Base-by-base conservation (phyloP, 2,329 filamentous ascomycete species). In the Didymella pinodella region DNA sequence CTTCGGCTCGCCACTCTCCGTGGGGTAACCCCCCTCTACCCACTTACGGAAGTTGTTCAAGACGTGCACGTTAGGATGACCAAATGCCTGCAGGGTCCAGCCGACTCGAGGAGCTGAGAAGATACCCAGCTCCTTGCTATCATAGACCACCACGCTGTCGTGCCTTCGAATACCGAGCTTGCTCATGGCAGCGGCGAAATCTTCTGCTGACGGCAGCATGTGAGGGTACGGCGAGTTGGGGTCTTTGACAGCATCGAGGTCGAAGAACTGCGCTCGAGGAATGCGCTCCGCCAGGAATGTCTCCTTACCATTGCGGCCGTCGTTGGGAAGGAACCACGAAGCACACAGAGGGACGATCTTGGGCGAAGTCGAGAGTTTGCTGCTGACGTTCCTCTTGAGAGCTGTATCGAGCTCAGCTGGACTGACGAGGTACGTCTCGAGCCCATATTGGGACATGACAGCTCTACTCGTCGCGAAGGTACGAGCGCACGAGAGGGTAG, bases 11-110 rank as follows among this genome's bases (percentile, higher is more conserved):
- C 94, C 93, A n/a, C 87, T 88, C 80, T 97, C 93, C 0, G 89
- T 90, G 0, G 93, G 91, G 65, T 88, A 86, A 1, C 91, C 92
- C 72, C 96, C 84, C 32, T 94, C 90, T 1, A 94, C 88, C 92
- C 93, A 99, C n/a, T 91, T 79, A 76, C 89, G 91, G 81, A 97
- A 99, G 80, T 99, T 99, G 81, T 99, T 96, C 54, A 99, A 81
- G 18, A 99, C 80, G 76, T 97, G 93, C 14, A 99, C 94, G 64
- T 87, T 89, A 44, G 87, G 82, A 76, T 99, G 95, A 1, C 95
- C 95, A 77, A 98, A 98, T 32, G 92, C 87, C 71, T 87, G 88
- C 65, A 99, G 82, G 1, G 94, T 99, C 95, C 95, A 99, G 57
- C 89, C 94, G 0, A 97, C 94, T 41, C 95, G 86, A 4, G 95